Percentiles rank a stretch among this genome's conserved stretches.
These are phyloP conservation scores for Conoideocrella luteorostrata DNA, from an alignment of 2,329 filamentous ascomycete genomes.

Conservation along the genomic window DNA sequence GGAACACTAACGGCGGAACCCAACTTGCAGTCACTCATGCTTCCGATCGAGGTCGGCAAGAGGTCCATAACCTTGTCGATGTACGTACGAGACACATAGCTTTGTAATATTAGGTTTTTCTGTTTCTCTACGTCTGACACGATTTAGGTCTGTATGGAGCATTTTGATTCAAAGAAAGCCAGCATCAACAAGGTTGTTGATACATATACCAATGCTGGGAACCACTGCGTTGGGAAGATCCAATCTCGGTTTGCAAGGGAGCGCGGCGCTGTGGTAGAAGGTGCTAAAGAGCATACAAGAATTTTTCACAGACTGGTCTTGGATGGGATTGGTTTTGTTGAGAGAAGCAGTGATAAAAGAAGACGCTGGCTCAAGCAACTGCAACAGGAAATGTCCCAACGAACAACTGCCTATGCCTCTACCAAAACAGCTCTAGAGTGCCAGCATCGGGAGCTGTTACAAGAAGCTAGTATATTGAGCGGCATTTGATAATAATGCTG, in stretches of 20 bases:
- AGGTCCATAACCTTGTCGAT: slow-evolving; percentile 7
- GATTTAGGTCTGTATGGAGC: slow-evolving; percentile 2
- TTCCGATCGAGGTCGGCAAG: slow-evolving; percentile 2
- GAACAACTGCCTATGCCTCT: background rate
- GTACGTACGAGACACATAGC: background rate
- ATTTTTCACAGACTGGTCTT: slow-evolving; percentile 1
- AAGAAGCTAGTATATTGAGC: no score
- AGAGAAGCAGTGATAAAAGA: background rate
- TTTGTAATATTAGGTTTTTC: background rate
- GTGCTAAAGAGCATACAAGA: background rate
- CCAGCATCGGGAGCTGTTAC: background rate
- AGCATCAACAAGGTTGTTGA: slow-evolving; percentile 5
- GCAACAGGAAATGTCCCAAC: background rate
- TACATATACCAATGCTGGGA: slow-evolving; percentile 5
- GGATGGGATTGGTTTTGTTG: background rate
- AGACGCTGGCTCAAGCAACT: slow-evolving; percentile 1
- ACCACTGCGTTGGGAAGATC: slow-evolving; percentile 9
- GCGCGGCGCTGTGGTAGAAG: background rate
- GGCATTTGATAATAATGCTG: no score
- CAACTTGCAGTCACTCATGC: background rate
- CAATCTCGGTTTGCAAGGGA: slow-evolving; percentile 7
- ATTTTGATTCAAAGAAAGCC: slow-evolving; percentile 3
- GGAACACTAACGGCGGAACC: background rate
- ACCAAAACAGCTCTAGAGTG: background rate
- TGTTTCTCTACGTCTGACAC: background rate